phyloP scores from a whole-genome alignment of 805 yeast species.

The Kluyveromyces siamensis region DNA sequence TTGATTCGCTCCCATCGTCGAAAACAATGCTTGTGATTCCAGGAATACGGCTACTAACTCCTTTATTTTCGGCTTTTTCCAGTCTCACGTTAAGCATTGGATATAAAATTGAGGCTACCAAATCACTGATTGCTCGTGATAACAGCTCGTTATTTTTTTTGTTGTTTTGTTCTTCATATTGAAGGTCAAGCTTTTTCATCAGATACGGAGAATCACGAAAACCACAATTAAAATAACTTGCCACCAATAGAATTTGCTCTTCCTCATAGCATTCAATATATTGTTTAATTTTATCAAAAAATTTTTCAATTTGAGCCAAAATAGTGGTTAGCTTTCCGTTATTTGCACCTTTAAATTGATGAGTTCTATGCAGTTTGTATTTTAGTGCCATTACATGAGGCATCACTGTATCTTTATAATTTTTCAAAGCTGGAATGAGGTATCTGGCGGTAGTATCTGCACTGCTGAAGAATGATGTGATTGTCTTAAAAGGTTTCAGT shows the following conservation, averaged over 20 bases:
- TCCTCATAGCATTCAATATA: background rate
- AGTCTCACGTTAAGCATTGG: background rate
- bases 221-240: conserved; percentile 2
- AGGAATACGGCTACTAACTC: background rate
- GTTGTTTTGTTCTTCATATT: background rate
- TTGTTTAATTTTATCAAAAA: conserved; percentile 1
- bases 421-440: background rate
- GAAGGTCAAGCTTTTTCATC: background rate
- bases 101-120: background rate
- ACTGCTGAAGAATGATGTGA: conserved; percentile 1
- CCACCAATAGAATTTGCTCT: background rate
- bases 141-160: conserved; percentile 1
- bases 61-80: background rate
- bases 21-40: conserved; percentile 2
- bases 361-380: background rate
- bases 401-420: conserved; percentile 1
- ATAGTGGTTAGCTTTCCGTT: background rate
- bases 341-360: background rate
- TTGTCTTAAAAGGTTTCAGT: conserved; percentile 2
- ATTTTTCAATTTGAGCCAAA: conserved; percentile 1
- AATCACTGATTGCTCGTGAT: background rate
- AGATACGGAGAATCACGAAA: conserved; percentile 1
- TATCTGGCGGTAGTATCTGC: conserved; percentile 1
- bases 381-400: conserved; percentile 1
- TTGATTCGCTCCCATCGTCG: conserved; percentile 1